Conservation (phyloP, 805 yeast species). For the Candida taoyuanica region DNA sequence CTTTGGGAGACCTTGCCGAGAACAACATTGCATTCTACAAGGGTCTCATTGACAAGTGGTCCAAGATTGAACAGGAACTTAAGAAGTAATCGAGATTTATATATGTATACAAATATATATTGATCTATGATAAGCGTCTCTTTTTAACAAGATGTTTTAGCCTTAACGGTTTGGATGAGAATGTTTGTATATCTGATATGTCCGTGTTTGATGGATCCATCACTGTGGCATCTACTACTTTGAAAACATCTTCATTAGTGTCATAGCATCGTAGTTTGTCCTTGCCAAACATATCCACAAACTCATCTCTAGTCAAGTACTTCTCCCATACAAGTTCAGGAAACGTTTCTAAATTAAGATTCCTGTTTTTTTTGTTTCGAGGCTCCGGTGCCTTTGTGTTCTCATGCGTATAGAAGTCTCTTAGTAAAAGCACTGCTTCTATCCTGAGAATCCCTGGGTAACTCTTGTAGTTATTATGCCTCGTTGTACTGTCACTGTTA, state of each 20-base stretch:
- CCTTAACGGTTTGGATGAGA: conserved; percentile 7
- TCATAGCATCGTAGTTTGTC: conserved; percentile 9
- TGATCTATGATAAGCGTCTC: conserved; percentile 4
- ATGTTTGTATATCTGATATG: conserved; percentile 21
- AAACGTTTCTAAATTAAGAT: conserved; percentile 48
- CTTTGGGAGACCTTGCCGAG: conserved; percentile 70
- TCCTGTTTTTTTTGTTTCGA: conserved; percentile 65
- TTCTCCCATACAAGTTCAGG: conserved; percentile 55
- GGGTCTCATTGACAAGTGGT: conserved; percentile 67
- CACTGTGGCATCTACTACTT: conserved; percentile 14
- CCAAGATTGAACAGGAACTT: conserved; percentile 42
- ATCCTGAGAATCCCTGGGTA: conserved; percentile 75
- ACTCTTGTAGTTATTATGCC: conserved; percentile 39
- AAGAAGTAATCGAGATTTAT: conserved; percentile 9
- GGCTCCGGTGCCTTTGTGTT: conserved; percentile 84
- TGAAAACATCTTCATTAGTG: conserved; percentile 16
- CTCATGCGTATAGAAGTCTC: conserved; percentile 82
- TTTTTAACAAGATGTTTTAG: conserved; percentile 8
- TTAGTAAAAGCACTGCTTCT: conserved; percentile 76
- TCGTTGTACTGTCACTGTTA: conserved; percentile 39
- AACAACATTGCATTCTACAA: conserved; percentile 71
- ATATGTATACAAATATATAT: not conserved
- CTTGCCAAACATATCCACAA: conserved; percentile 38
- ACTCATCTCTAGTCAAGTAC: conserved; percentile 49
- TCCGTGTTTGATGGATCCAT: conserved; percentile 17